Evolutionary conservation across 768 basidiomycete species (phyloP), one percentile per base, ranked within the genome.

Genomic region (Russula ochroleuca): DNA sequence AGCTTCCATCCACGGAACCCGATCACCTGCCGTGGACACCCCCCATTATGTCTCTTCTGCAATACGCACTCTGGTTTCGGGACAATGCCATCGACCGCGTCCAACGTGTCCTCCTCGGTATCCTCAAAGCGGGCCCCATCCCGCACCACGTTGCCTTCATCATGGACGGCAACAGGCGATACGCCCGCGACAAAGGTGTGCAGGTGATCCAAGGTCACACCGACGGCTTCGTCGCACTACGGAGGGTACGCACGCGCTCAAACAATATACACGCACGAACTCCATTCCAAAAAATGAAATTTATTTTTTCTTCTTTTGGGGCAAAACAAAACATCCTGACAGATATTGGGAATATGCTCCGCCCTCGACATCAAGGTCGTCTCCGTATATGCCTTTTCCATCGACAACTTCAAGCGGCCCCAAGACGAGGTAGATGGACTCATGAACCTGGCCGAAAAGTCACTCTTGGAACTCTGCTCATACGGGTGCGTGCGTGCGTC

Each of bases 131-230:
- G 2, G 95, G 94, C 0, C 95, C 96, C 0, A 80, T 95, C 10
- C 97, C 97, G 0, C 75, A 78, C 48, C 97, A 99, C 77, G 83
- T 98, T 33, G 94, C 90, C 2, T 95, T 99, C 72, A 87, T 96
- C 31, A 95, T 99, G 94, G 97, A 99, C 71, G 97, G 97, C 4
- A 98, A 98, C 73, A 79, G 97, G 58, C 81, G 97, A 13, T 96
- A 91, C 71, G 95, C 97, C 1, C 80, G 92, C 73, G 75, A 78
- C 68, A 76, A 82, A 23, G 83, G 85, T 17, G 82, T 85, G 73
- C 73, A 79, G n/a, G 81, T 91, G 21, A 78, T 78, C 38, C 79
- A 93, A 66, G 96, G 97, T 3, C 96, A 99, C 73, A 77, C 79
- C 6, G 87, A 88, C 50, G 97, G 97, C 0, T 98, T 92, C 73